phyloP scores from a whole-genome alignment of 768 basidiomycete species.

The Lepiota venenata region DNA sequence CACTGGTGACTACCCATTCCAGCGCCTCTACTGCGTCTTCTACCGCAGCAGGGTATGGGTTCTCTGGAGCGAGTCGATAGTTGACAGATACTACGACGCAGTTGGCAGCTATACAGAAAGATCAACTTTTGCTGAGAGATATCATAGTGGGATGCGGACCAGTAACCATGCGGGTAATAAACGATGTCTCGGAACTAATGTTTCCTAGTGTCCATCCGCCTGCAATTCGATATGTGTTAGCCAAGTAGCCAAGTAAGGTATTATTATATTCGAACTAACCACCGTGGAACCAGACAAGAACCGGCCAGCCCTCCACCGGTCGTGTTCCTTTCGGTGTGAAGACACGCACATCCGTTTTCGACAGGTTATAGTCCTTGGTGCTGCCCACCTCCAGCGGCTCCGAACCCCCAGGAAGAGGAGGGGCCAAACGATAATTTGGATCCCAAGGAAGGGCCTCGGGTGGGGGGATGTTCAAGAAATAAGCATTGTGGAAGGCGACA shows the following conservation, averaged over 20 bases:
- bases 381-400: constrained; percentile 52
- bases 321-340: constrained; percentile 56
- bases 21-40: constrained; percentile 69
- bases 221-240: constrained; percentile 16
- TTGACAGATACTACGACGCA: constrained; percentile 66
- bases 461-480: constrained; percentile 42
- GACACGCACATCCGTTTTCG: constrained; percentile 52
- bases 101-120: constrained; percentile 41
- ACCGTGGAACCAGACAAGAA: constrained; percentile 73
- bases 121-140: background rate
- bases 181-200: constrained; percentile 55
- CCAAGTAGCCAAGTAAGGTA: background rate
- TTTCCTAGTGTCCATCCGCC: constrained; percentile 79
- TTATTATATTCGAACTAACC: constrained; percentile 35
- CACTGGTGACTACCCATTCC: constrained; percentile 54
- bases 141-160: constrained; percentile 28
- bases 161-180: constrained; percentile 58
- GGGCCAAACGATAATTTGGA: constrained; percentile 48
- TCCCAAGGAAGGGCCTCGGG: constrained; percentile 62
- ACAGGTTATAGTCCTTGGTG: constrained; percentile 49
- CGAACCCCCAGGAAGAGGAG: constrained; percentile 55
- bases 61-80: constrained; percentile 70
- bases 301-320: constrained; percentile 63
- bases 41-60: constrained; percentile 68
- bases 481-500: constrained; percentile 52